These are phyloP conservation scores for Davidsoniella eucalypti DNA, from an alignment of 2,329 filamentous ascomycete species.

Conservation along the genomic window DNA sequence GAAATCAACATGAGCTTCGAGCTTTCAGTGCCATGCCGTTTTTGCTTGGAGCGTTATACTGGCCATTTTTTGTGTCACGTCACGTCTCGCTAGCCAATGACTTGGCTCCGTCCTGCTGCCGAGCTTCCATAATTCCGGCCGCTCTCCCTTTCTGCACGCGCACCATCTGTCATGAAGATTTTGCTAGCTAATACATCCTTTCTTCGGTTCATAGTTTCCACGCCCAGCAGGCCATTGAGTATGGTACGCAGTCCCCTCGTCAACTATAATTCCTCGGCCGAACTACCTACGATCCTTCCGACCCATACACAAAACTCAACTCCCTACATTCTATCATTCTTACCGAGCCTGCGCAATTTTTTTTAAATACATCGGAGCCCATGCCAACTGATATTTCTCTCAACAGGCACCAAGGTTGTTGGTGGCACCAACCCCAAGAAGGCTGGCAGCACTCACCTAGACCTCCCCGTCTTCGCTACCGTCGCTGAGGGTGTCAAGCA, in stretches of 20 bases:
- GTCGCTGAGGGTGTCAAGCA: conserved; percentile 79
- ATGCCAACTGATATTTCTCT: conserved; percentile 7
- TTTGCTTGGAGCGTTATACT: not conserved
- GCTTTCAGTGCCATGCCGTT: too few species aligned
- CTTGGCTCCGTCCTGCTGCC: not conserved
- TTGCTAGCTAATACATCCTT: conserved; percentile 1
- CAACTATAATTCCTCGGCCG: conserved; percentile 1
- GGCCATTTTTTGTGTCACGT: not conserved
- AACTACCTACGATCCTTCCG: conserved; percentile 5
- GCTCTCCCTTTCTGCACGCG: not conserved
- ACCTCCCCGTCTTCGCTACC: conserved; percentile 79
- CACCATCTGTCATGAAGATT: not conserved
- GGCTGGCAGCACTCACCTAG: conserved; percentile 78
- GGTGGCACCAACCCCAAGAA: conserved; percentile 99
- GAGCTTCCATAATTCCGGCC: not conserved
- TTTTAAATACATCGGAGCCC: not conserved
- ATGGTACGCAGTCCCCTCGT: conserved; percentile 44
- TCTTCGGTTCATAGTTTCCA: conserved; percentile 56
- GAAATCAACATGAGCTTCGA: not conserved
- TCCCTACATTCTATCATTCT: not conserved
- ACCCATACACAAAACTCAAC: not conserved
- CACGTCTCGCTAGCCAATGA: not conserved
- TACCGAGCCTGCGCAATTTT: not conserved
- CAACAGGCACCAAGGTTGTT: conserved; percentile 83
- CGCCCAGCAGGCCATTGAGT: conserved; percentile 93